A percentile compares a stretch with the other conserved stretches of the same genome.
These are phyloP conservation scores for Mycena vitilis DNA, from an alignment of 768 basidiomycete species.

Conservation along the genomic window DNA sequence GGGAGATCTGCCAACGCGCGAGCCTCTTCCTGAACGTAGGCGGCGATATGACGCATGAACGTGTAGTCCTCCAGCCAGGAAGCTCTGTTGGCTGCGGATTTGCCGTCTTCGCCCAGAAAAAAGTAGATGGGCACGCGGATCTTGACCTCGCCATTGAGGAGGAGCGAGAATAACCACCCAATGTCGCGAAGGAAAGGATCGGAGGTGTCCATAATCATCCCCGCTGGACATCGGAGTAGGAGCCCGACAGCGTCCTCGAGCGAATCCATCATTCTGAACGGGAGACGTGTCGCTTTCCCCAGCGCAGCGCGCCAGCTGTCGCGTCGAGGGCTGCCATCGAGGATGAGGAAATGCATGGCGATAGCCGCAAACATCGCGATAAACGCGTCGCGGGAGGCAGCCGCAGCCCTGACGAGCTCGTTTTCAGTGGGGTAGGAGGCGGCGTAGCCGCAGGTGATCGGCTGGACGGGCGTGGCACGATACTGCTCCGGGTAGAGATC, in stretches of 20 bases:
- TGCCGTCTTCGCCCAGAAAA: slow-evolving; percentile 9
- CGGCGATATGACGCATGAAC: slow-evolving; percentile 6
- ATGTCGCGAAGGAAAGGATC: background rate
- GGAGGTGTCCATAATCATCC: slow-evolving; percentile 10
- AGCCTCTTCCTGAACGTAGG: background rate
- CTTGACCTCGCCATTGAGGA: slow-evolving; percentile 7
- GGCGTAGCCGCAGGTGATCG: background rate
- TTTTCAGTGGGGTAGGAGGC: background rate
- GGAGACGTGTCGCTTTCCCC: background rate
- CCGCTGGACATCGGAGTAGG: slow-evolving; percentile 3
- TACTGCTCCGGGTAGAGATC: background rate
- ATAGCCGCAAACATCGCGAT: slow-evolving; percentile 9
- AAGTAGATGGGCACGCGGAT: slow-evolving; percentile 11
- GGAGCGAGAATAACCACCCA: slow-evolving; percentile 5
- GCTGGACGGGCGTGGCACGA: background rate
- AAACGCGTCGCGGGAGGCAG: slow-evolving; percentile 9
- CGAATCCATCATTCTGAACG: slow-evolving; percentile 12
- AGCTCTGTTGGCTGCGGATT: slow-evolving; percentile 1
- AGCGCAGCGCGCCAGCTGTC: background rate
- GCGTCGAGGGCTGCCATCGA: background rate
- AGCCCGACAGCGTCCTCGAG: slow-evolving; percentile 5
- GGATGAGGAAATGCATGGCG: slow-evolving; percentile 1
- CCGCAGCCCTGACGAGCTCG: background rate
- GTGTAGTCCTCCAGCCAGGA: slow-evolving; percentile 3
- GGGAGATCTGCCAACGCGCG: background rate